Evolutionary conservation across 306 rosid species (phyloP).

Genomic region (Elaeagnus macrophylla): DNA sequence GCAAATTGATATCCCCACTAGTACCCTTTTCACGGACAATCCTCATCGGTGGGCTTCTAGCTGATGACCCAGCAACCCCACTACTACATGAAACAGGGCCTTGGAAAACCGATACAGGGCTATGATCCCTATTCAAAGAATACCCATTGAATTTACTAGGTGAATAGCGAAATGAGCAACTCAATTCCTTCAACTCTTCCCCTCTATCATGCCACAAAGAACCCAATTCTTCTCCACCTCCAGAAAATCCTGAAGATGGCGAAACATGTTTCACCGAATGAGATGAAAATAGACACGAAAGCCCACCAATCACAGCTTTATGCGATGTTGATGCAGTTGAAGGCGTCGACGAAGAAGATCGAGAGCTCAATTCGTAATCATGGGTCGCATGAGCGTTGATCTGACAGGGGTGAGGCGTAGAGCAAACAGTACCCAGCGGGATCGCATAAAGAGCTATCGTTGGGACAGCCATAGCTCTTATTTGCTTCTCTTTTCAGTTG

Average conservation of each 20-base stretch:
- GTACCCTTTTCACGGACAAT: slow-evolving; percentile 31
- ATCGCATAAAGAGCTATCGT: slow-evolving; percentile 80
- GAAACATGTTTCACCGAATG: slow-evolving; percentile 43
- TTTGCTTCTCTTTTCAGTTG: not conserved
- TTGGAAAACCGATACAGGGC: slow-evolving; percentile 86
- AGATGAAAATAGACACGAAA: slow-evolving; percentile 74
- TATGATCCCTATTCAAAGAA: slow-evolving; percentile 61
- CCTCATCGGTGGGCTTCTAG: slow-evolving; percentile 38
- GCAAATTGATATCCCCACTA: slow-evolving; percentile 25
- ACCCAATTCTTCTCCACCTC: slow-evolving; percentile 57
- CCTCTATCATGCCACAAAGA: slow-evolving; percentile 44
- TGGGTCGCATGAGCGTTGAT: slow-evolving; percentile 48
- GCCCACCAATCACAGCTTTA: slow-evolving; percentile 64
- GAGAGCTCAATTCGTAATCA: slow-evolving; percentile 69
- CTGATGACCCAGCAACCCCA: slow-evolving; percentile 28
- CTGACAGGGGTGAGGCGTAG: slow-evolving; percentile 69
- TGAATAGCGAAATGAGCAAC: slow-evolving; percentile 66
- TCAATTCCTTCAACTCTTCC: slow-evolving; percentile 66
- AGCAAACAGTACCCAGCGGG: slow-evolving; percentile 80
- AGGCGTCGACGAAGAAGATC: slow-evolving; percentile 57
- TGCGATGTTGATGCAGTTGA: slow-evolving; percentile 56
- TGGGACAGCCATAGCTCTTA: slow-evolving; percentile 62
- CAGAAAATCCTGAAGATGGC: slow-evolving; percentile 40
- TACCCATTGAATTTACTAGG: slow-evolving; percentile 48
- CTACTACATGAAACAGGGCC: slow-evolving; percentile 76